A percentile compares a stretch with the other conserved stretches of the same genome.
These are phyloP conservation scores for Eucalyptus dawsonii DNA, from an alignment of 345 rosid species.

Conservation along the genomic window DNA sequence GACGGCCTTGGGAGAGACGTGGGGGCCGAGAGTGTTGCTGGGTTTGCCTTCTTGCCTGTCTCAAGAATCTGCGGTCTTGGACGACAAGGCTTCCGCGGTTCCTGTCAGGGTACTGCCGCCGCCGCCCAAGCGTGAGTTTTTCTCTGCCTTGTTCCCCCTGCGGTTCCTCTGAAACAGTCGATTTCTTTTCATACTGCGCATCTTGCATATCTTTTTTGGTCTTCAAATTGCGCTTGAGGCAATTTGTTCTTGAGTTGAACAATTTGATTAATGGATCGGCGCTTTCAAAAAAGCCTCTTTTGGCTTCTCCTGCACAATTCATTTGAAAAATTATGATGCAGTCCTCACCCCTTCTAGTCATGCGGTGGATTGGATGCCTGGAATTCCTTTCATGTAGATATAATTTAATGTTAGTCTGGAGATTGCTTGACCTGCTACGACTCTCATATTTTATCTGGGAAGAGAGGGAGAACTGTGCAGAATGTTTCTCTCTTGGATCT, in stretches of 20 bases:
- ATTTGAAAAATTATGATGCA: background rate
- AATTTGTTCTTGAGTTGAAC: background rate
- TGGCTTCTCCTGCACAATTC: background rate
- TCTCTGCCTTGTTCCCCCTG: background rate
- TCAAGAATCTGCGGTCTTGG: conserved; percentile 25
- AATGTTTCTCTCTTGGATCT: background rate
- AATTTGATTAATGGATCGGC: background rate
- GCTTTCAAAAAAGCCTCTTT: background rate
- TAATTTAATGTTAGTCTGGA: background rate
- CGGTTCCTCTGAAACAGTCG: background rate
- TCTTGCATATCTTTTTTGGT: background rate
- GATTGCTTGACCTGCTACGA: background rate
- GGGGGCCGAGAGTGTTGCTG: conserved; percentile 86
- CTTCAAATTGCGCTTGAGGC: background rate
- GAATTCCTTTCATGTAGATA: background rate
- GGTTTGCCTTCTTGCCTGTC: conserved; percentile 87
- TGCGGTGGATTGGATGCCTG: background rate
- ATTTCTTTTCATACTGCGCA: background rate
- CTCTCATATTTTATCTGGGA: background rate
- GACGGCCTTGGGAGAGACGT: conserved; percentile 81
- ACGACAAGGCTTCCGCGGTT: conserved; percentile 26
- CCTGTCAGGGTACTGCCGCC: conserved; percentile 51
- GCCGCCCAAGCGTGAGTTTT: conserved; percentile 74
- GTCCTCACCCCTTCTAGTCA: background rate
- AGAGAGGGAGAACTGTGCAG: background rate